Evolutionary conservation across 1,284 basidiomycete species (phyloP).

Genomic region (Trametes hirsuta): DNA sequence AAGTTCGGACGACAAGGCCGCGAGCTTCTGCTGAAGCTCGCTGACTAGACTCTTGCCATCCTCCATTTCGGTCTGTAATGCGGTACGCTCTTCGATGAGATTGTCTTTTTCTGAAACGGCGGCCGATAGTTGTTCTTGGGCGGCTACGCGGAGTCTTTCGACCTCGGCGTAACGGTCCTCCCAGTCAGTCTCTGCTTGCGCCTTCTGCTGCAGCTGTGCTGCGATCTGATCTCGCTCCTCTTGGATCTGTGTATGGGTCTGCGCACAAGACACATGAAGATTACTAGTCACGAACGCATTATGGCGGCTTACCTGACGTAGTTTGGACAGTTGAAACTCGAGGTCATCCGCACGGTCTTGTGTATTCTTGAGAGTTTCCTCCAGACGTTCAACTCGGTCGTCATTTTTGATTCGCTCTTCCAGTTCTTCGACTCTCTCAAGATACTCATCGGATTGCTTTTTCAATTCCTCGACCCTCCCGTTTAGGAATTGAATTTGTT

Average conservation of each 20-base stretch:
- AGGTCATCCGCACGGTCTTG: constrained; percentile 81
- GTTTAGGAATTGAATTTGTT: constrained; percentile 65
- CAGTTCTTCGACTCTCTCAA: constrained; percentile 65
- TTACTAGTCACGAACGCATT: not conserved
- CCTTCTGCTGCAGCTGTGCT: constrained; percentile 43
- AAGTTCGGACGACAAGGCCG: constrained; percentile 56
- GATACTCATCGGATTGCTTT: constrained; percentile 54
- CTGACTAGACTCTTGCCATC: constrained; percentile 48
- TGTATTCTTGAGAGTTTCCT: constrained; percentile 71
- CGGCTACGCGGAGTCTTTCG: constrained; percentile 43
- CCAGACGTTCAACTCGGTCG: constrained; percentile 74
- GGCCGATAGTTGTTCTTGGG: constrained; percentile 47
- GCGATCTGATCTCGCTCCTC: constrained; percentile 61
- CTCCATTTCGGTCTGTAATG: constrained; percentile 50
- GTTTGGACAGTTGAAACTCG: constrained; percentile 76
- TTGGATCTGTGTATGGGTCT: constrained; percentile 63
- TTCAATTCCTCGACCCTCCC: constrained; percentile 56
- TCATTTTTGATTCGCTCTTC: constrained; percentile 82
- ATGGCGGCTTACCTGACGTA: constrained; percentile 62
- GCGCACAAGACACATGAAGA: constrained; percentile 8
- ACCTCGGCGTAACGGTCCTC: constrained; percentile 49
- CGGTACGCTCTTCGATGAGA: constrained; percentile 50
- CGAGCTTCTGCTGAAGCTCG: constrained; percentile 61
- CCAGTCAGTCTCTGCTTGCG: constrained; percentile 49
- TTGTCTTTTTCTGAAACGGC: constrained; percentile 49